These are phyloP conservation scores for Diplosphaera chodatii DNA, from an alignment of 139 green algal genomes.

Conservation along the genomic window DNA sequence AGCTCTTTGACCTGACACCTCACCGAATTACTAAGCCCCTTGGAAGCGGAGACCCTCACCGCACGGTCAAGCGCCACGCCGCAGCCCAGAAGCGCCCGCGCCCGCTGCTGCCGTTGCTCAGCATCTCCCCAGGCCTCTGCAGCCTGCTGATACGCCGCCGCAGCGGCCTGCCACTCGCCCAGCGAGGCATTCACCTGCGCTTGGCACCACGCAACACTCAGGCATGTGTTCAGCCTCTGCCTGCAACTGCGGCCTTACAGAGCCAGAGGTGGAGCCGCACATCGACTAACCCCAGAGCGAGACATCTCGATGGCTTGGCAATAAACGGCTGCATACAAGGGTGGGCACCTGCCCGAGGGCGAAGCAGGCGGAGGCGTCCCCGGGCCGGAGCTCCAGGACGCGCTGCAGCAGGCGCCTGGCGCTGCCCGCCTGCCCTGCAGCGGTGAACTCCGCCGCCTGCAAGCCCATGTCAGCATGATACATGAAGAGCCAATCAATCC, in stretches of 20 bases:
- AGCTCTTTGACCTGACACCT: too few relatives aligned
- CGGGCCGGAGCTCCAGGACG: slow-evolving; percentile 15
- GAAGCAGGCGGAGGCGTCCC: slow-evolving; percentile 18
- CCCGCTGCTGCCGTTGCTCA: not conserved
- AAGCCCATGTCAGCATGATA: too few relatives aligned
- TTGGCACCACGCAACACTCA: too few relatives aligned
- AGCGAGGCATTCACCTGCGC: slow-evolving; percentile 13
- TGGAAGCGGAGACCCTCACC: too few relatives aligned
- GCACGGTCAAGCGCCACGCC: not conserved
- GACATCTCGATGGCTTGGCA: too few relatives aligned
- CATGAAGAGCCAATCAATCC: too few relatives aligned
- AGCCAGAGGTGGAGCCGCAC: too few relatives aligned
- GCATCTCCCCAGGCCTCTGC: slow-evolving; percentile 9
- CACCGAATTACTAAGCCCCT: too few relatives aligned
- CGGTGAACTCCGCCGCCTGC: slow-evolving; percentile 24
- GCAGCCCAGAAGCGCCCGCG: not conserved
- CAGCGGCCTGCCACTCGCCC: slow-evolving; percentile 24
- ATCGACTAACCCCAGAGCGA: too few relatives aligned
- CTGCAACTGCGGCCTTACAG: too few relatives aligned
- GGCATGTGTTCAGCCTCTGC: too few relatives aligned
- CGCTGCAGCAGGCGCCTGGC: slow-evolving; percentile 15
- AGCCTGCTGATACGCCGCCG: slow-evolving; percentile 19
- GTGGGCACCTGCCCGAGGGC: slow-evolving; percentile 26
- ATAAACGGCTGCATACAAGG: too few relatives aligned
- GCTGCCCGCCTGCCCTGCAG: slow-evolving; percentile 7